Percentiles rank a stretch among this genome's conserved stretches.
Conservation (phyloP, 306 rosid species). For the Gastrolobium bilobum region DNA sequence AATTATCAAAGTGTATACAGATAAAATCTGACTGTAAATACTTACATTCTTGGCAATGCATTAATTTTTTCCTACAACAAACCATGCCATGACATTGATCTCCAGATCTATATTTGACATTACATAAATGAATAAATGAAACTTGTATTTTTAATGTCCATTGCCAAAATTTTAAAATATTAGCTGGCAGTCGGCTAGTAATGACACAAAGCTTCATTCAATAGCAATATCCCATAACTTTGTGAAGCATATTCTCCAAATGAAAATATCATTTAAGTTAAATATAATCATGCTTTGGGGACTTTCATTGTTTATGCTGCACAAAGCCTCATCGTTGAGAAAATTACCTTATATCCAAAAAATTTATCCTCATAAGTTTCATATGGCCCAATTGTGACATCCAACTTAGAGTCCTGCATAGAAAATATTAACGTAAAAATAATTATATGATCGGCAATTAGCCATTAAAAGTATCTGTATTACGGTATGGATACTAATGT, state of each 20-base stretch:
- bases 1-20: neutral
- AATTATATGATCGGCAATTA: conserved; percentile 46
- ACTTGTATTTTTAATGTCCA: neutral
- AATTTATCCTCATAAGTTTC: conserved; percentile 93
- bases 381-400: conserved; percentile 94
- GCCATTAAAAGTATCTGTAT: conserved; percentile 1
- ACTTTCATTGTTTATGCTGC: conserved; percentile 23
- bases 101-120: conserved; percentile 34
- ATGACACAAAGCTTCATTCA: neutral
- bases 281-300: conserved; percentile 1
- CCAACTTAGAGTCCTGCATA: conserved; percentile 86
- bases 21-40: conserved; percentile 23
- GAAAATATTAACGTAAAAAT: conserved; percentile 32
- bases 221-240: conserved; percentile 35
- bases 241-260: conserved; percentile 10
- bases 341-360: conserved; percentile 90
- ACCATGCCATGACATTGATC: conserved; percentile 20
- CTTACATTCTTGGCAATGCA: conserved; percentile 7
- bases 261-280: conserved; percentile 4
- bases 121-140: conserved; percentile 12
- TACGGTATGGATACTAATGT: neutral
- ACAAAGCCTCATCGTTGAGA: conserved; percentile 33
- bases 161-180: conserved; percentile 19
- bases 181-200: conserved; percentile 8
- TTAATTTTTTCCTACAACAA: conserved; percentile 6